Percentiles rank a stretch among this genome's conserved stretches.
phyloP scores from a whole-genome alignment of 495 filamentous ascomycete species.

The Lasiosphaeriaceae sp. region DNA sequence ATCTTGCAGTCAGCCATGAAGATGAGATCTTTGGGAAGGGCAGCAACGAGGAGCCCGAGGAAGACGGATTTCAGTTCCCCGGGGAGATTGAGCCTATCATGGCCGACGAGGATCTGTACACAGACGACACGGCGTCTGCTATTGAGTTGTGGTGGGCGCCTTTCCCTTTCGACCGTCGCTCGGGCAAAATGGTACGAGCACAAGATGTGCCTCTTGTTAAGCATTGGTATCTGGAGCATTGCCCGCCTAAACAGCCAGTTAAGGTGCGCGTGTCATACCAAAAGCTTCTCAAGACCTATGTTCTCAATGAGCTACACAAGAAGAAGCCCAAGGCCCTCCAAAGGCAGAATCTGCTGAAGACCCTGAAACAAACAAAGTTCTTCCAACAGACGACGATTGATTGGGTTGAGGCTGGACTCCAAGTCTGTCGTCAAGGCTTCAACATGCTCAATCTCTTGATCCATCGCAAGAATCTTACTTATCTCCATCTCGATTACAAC shows the following conservation, averaged over 20 bases:
- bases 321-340: constrained; percentile 91
- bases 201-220: constrained; percentile 97
- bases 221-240: constrained; percentile 98
- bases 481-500: constrained; percentile 98
- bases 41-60: constrained; percentile 71
- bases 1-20: constrained; percentile 87
- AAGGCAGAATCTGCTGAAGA: constrained; percentile 87
- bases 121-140: constrained; percentile 83
- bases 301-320: constrained; percentile 95
- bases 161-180: constrained; percentile 90
- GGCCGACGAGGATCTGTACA: constrained; percentile 84
- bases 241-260: constrained; percentile 80
- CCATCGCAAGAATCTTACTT: constrained; percentile 97
- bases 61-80: constrained; percentile 81
- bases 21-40: constrained; percentile 89
- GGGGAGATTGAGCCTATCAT: constrained; percentile 81
- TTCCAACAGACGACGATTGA: constrained; percentile 99
- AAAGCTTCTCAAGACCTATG: constrained; percentile 93
- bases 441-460: constrained; percentile 99
- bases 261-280: constrained; percentile 99
- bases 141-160: constrained; percentile 98
- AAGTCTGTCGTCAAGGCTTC: constrained; percentile 97
- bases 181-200: constrained; percentile 95
- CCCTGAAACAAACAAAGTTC: constrained; percentile 93
- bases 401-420: constrained; percentile 98